A percentile compares a stretch with the other conserved stretches of the same genome.
phyloP scores from a whole-genome alignment of 495 filamentous ascomycete genomes.

The Lasiosphaeria hispida region DNA sequence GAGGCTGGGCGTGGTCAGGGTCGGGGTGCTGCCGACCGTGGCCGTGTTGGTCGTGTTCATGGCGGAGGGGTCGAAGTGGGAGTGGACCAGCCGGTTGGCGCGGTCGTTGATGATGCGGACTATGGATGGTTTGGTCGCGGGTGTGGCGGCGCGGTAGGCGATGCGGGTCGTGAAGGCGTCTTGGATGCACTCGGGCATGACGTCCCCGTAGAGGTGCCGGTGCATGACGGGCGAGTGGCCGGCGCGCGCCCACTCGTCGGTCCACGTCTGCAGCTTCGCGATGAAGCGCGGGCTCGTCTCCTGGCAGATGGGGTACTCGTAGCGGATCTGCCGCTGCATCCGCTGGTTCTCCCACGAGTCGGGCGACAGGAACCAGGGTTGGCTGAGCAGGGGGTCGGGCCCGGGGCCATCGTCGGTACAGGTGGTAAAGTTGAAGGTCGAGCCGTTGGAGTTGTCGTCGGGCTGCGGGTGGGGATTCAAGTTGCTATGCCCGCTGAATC shows the following conservation, averaged over 20 bases:
- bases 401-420: neutral
- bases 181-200: conserved; percentile 32
- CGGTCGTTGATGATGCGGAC: conserved; percentile 29
- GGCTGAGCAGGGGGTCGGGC: neutral
- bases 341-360: conserved; percentile 6
- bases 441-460: neutral
- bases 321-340: neutral
- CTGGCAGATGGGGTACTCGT: conserved; percentile 11
- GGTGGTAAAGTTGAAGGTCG: neutral
- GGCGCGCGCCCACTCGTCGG: conserved; percentile 21
- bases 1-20: neutral
- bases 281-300: conserved; percentile 25
- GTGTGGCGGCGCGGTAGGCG: conserved; percentile 23
- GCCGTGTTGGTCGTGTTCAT: no score
- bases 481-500: neutral
- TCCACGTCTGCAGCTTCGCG: conserved; percentile 24
- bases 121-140: conserved; percentile 18
- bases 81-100: conserved; percentile 13
- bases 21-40: neutral
- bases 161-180: conserved; percentile 29
- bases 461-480: neutral
- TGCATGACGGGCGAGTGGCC: conserved; percentile 40
- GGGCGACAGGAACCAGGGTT: conserved; percentile 15
- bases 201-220: conserved; percentile 30
- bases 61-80: no score